A percentile compares a stretch with the other conserved stretches of the same genome.
These are phyloP conservation scores for Talaromyces proteolyticus DNA, from an alignment of 495 filamentous ascomycete species.

Conservation along the genomic window DNA sequence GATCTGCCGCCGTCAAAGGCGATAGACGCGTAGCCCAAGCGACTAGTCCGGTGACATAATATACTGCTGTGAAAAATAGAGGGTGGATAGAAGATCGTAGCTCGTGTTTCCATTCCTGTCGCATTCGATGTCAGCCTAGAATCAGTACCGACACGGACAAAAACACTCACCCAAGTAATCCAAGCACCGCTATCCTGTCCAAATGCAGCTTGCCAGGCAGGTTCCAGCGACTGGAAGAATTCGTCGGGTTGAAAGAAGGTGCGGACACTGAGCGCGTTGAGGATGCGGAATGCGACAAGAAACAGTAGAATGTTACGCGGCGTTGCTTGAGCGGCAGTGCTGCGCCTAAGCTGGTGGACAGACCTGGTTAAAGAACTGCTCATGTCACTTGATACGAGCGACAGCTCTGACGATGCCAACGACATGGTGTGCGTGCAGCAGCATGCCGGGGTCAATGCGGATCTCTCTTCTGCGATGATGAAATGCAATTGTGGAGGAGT, in stretches of 20 bases:
- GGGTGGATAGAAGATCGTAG: conserved; percentile 93
- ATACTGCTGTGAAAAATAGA: conserved; percentile 71
- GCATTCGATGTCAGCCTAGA: conserved; percentile 7
- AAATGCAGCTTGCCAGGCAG: conserved; percentile 88
- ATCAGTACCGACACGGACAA: background rate
- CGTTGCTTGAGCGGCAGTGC: conserved; percentile 2
- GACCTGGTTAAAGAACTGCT: background rate
- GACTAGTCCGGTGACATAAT: conserved; percentile 51
- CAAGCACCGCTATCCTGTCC: conserved; percentile 72
- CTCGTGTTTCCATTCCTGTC: conserved; percentile 90
- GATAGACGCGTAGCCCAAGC: conserved; percentile 44
- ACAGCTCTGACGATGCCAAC: conserved; percentile 11
- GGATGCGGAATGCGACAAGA: conserved; percentile 69
- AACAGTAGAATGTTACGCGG: conserved; percentile 44
- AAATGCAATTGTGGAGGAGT: background rate
- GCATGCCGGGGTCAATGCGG: conserved; percentile 8
- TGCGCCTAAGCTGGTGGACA: conserved; percentile 2
- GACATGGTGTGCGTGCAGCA: conserved; percentile 4
- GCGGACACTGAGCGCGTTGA: conserved; percentile 75
- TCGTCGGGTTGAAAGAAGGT: conserved; percentile 99
- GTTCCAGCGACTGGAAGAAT: conserved; percentile 93
- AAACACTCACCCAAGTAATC: conserved; percentile 82
- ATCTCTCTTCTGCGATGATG: background rate
- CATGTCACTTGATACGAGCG: conserved; percentile 5
- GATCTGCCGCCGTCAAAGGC: conserved; percentile 45